Base-by-base conservation (phyloP, 73 alveolate genomes). In the Breviolum minutum region DNA sequence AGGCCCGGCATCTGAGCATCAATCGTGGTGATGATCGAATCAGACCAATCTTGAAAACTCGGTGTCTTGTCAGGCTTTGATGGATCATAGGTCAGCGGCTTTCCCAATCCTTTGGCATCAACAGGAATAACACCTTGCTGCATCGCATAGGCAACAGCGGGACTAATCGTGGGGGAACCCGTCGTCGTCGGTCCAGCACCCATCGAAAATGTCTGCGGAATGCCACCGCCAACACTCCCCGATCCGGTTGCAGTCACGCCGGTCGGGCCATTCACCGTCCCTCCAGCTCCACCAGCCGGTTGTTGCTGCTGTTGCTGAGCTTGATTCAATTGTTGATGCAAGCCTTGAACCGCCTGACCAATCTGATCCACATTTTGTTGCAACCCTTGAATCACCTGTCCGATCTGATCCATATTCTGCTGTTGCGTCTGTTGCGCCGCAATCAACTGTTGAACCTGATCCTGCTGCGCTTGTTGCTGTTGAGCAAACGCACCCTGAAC, bases 91-190 rank as follows among this genome's bases (percentile, higher is more conserved):
- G 63, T 63, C 17, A 32, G 3, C 29, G 90, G 71, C 30, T 81
- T 81, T 6, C 63, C 69, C 40, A 81, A 19, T 19, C 7, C 14
- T 32, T 81, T 30, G 40, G 7, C 13, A 40, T 81, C 90, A 2
- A 40, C 90, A n/a, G n/a, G n/a, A n/a, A n/a, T n/a, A 8, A 30
- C 90, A 10, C 90, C 90, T 81, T 81, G 70, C 17, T 81, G 90
- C 9, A 81, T 40, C 14, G 69, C 90, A 54, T 40, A 19, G 8
- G 63, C 63, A 27, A 14, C 26, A 6, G 86, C 86, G 12, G 63
- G 86, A 10, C 61, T 81, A 70, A 30, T 17, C 12, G 13, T 26
- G 84, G 11, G 54, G 54, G 40, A 13, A 12, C 70, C 66, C 17
- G 29, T 32, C 68, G 17, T 11, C 40, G 71, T 30, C 5, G 87